Evolutionary conservation across 164 flowering plant genomes (phyloP).

Genomic region (Liquidambar formosana): DNA sequence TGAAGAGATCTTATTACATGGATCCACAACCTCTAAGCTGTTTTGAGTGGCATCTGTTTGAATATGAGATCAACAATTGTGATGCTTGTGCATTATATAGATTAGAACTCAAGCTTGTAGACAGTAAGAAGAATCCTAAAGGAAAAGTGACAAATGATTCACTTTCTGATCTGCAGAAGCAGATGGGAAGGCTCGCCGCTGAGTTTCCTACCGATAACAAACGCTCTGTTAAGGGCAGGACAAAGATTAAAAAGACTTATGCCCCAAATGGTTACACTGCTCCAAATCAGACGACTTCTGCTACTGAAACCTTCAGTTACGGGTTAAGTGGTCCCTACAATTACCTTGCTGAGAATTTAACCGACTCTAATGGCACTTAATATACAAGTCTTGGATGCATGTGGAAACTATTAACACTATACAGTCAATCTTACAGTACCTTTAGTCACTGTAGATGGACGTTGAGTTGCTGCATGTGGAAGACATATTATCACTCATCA

Average conservation of each 20-base stretch:
- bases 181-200: conserved; percentile 88
- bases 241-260: conserved; percentile 42
- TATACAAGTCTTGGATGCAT: conserved; percentile 1
- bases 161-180: conserved; percentile 86
- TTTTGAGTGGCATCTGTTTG: conserved; percentile 95
- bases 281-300: conserved; percentile 33
- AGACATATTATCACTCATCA: too few relatives aligned
- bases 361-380: conserved; percentile 48
- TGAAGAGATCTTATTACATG: conserved; percentile 97
- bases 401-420: neutral
- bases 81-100: conserved; percentile 89
- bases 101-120: conserved; percentile 83
- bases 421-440: too few relatives aligned
- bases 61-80: conserved; percentile 89
- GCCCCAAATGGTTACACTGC: conserved; percentile 25
- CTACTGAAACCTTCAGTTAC: conserved; percentile 45
- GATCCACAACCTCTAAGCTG: conserved; percentile 86
- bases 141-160: conserved; percentile 69
- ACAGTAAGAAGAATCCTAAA: conserved; percentile 77
- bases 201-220: conserved; percentile 73
- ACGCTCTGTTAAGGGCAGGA: conserved; percentile 54
- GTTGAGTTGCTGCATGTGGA: too few relatives aligned
- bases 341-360: conserved; percentile 52
- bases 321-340: conserved; percentile 39
- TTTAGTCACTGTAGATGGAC: too few relatives aligned